Base-by-base conservation (phyloP, 805 yeast species). In the Sungouiozyma intestinalis region DNA sequence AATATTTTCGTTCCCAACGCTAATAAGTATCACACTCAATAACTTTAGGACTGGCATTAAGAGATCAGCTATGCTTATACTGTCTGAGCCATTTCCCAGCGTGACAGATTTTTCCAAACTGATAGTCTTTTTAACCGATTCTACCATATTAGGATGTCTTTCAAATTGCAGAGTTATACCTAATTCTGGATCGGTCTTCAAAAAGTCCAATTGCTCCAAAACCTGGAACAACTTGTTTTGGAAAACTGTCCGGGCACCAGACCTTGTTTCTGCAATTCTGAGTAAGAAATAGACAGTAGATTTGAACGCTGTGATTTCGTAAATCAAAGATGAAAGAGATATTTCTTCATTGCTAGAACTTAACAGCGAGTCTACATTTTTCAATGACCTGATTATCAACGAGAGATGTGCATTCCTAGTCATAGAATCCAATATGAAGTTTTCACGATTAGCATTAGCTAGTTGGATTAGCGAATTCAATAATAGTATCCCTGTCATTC, bases 251-350 rank as follows among this genome's bases (percentile, higher is more conserved):
- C 76, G 74, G 0, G 97, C 87, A 3, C 98, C 97, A 7, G 58
- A 55, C 47, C 84, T 76, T 0, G 83, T 75, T 54, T 82, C 85
- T 0, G 94, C 85, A 11, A 90, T 72, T 49, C 92, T 73, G 1
- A 79, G 70, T 46, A 90, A 64, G 39, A 88, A 71, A 44, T 79
- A 77, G 35, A 85, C 57, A 0, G 82, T 75, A 0, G 90, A 71
- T 51, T 81, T 83, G 64, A 81, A 82, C 1, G 85, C 80, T 0
- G 92, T 82, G 20, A 85, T 60, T 52, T 86, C 95, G 57, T 81
- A 81, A 1, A 85, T 58, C 19, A 82, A 61, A 3, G 75, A 63
- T 44, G 78, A 78, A 39, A 76, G 51, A 14, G 74, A 67, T 8
- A 74, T 60, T 21, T 63, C 59, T 38, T 60, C 65, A 11, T 49